Base-by-base conservation (phyloP, 352 stramenopile species). In the Pythium volutum region DNA sequence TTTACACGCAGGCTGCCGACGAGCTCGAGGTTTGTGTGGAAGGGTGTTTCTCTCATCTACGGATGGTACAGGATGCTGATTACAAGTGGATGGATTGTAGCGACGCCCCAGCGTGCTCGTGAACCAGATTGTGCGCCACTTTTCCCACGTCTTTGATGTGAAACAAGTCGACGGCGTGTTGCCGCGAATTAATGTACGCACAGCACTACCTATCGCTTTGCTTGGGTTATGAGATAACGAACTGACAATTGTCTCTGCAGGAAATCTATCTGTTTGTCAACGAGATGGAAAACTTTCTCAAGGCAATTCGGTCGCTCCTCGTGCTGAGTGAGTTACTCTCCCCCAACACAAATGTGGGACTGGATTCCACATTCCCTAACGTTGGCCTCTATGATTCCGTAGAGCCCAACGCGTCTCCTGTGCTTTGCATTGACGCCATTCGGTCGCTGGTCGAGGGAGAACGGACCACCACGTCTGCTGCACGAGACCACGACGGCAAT, bases 121-220 rank as follows among this genome's bases (percentile, higher is more conserved):
- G 20, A 92, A 96, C 56, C 81, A 92, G 46, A 93, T 96, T 25
- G 84, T 97, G 10, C 75, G 77, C 29, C 88, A 97, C 31, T 96
- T 96, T 55, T 88, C 77, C 25, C 82, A 96, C 42, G 69, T 97
- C 8, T 97, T 97, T 70, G 72, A 89, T 43, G 76, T 97, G 18
- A 89, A 86, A 47, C 83, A 69, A 31, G 70, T 96, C 15, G 88
- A 97, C 55, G 89, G 88, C 1, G 81, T 96, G 27, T 75, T 97
- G n/a, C 89, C 89, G 4, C 96, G 95, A 58, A 95, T 96, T 49
- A 96, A 96, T 49, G 84, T 91, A 62, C 53, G 74, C 43, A 49
- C 26, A 5, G 2, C 16, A 16, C 9, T 39, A 12, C 36, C 18
- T 43, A 15, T 3, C 36, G 36, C 5, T 18, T 18, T 0, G 9